Percentiles rank a stretch among this genome's conserved stretches.
These are phyloP conservation scores for Dictyostelium brefeldianum DNA, from an alignment of 78 protist genomes.

Conservation along the genomic window DNA sequence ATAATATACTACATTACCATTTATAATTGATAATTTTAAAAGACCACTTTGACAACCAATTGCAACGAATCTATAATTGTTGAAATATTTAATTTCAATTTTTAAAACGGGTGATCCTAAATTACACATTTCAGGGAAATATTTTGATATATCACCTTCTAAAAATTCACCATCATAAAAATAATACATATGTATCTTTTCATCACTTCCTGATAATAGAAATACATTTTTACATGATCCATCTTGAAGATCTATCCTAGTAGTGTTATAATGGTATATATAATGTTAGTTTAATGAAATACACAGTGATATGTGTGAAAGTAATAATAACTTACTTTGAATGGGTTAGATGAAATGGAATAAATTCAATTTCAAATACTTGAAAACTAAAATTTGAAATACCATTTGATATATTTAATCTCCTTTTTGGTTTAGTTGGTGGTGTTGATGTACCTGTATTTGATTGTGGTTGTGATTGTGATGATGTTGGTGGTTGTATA, in stretches of 20 bases:
- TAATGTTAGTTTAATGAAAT: neutral
- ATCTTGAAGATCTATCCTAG: neutral
- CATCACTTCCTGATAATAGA: slow-evolving; percentile 74
- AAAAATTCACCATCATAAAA: slow-evolving; percentile 17
- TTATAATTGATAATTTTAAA: slow-evolving; percentile 38
- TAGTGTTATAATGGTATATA: slow-evolving; percentile 20
- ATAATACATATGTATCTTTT: slow-evolving; percentile 48
- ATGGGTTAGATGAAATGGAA: neutral
- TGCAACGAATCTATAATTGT: slow-evolving; percentile 34
- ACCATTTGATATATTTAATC: neutral
- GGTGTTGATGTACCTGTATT: neutral
- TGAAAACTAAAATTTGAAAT: slow-evolving; percentile 7
- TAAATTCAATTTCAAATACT: slow-evolving; percentile 2
- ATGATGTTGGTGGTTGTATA: neutral
- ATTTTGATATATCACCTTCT: slow-evolving; percentile 27
- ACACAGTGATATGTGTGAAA: too few species aligned
- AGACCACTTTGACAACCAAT: slow-evolving; percentile 63
- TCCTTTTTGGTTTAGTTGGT: neutral
- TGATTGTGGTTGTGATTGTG: neutral
- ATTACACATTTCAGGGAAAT: slow-evolving; percentile 68
- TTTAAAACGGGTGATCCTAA: slow-evolving; percentile 23
- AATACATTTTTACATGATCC: neutral
- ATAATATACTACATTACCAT: slow-evolving; percentile 11
- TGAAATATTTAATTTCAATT: slow-evolving; percentile 40
- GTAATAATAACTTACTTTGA: neutral